Evolutionary conservation across 768 basidiomycete species (phyloP).

Genomic region (Mycena rebaudengoi): DNA sequence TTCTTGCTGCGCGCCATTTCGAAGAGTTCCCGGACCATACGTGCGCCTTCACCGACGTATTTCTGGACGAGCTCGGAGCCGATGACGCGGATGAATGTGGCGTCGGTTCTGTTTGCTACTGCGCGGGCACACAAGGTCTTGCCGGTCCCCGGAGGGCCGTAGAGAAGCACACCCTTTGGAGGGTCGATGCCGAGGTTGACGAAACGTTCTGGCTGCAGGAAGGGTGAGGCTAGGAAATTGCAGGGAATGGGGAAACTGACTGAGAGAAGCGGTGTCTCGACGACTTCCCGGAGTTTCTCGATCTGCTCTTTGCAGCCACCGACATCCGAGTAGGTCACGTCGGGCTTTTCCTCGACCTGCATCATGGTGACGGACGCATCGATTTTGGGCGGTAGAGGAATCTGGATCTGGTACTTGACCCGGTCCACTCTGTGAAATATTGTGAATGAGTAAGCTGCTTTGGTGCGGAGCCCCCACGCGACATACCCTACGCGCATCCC

Average conservation of each 20-base stretch:
- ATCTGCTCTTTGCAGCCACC: slow-evolving; percentile 99
- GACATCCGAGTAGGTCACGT: slow-evolving; percentile 97
- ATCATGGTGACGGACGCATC: slow-evolving; percentile 99
- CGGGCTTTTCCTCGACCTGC: slow-evolving; percentile 99
- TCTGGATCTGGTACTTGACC: slow-evolving; percentile 98
- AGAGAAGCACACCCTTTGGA: slow-evolving; percentile 96
- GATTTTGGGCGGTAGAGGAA: slow-evolving; percentile 97
- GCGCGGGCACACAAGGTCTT: slow-evolving; percentile 99
- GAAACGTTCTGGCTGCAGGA: slow-evolving; percentile 92
- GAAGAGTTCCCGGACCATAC: slow-evolving; percentile 98
- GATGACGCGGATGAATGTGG: slow-evolving; percentile 98
- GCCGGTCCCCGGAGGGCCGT: slow-evolving; percentile 96
- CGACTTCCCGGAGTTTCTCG: slow-evolving; percentile 97
- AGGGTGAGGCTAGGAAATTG: slow-evolving; percentile 24
- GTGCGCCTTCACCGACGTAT: slow-evolving; percentile 98
- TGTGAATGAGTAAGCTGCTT: slow-evolving; percentile 5
- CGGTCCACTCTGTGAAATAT: slow-evolving; percentile 79
- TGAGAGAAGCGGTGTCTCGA: slow-evolving; percentile 93
- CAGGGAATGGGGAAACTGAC: slow-evolving; percentile 54
- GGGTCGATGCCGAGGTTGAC: slow-evolving; percentile 99
- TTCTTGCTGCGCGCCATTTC: slow-evolving; percentile 99
- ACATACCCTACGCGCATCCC: slow-evolving; percentile 99
- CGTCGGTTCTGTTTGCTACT: slow-evolving; percentile 98
- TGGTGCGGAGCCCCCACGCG: slow-evolving; percentile 38
- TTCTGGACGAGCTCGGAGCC: slow-evolving; percentile 99